Evolutionary conservation across 257 asterid species (phyloP).

Genomic region (Nicotiana tabacum): DNA sequence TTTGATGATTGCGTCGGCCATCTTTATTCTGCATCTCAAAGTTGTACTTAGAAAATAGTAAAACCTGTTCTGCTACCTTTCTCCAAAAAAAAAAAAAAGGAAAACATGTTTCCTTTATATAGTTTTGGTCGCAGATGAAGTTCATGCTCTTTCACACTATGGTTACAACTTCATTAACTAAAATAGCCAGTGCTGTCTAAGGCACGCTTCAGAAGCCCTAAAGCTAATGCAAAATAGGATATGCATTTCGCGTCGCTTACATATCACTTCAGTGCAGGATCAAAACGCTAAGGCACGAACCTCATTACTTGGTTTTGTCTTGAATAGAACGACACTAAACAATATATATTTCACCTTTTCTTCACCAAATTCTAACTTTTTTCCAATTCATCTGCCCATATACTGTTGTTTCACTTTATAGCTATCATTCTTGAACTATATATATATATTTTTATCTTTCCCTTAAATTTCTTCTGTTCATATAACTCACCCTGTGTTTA

Average conservation of each 20-base stretch:
- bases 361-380: neutral
- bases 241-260: neutral
- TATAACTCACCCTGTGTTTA: neutral
- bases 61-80: neutral
- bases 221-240: neutral
- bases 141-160: neutral
- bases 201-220: neutral
- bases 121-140: neutral
- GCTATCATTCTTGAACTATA: neutral
- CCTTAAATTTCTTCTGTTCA: neutral
- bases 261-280: neutral
- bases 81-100: neutral
- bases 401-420: neutral
- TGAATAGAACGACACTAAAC: neutral
- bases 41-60: neutral
- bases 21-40: neutral
- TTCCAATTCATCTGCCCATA: neutral
- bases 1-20: neutral
- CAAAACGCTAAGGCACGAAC: neutral
- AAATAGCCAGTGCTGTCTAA: neutral
- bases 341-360: neutral
- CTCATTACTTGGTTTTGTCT: neutral
- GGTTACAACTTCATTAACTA: neutral
- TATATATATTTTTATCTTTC: neutral
- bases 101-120: neutral